Evolutionary conservation across 306 rosid genomes (phyloP).

Genomic region (Quercus cerris): DNA sequence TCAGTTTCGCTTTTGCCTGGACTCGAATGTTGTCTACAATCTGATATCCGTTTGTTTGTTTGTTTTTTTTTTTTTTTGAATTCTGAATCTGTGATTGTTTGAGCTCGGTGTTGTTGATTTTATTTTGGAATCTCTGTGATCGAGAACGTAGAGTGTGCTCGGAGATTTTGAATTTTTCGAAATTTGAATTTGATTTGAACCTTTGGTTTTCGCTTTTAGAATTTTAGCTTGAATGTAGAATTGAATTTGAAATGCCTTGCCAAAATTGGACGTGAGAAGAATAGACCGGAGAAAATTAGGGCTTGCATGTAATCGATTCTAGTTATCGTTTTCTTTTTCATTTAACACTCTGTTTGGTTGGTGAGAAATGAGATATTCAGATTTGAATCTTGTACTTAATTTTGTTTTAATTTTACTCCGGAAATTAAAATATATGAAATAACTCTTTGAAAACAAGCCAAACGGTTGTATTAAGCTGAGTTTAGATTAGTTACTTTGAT

Average conservation of each 20-base stretch:
- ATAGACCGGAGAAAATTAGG: not conserved
- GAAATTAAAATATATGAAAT: no score
- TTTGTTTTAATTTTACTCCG: no score
- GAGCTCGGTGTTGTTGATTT: not conserved
- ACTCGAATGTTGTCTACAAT: not conserved
- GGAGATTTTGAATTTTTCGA: no score
- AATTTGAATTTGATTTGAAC: not conserved
- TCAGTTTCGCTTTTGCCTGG: not conserved
- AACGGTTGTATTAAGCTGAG: not conserved
- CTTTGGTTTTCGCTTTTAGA: not conserved
- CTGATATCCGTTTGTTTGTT: not conserved
- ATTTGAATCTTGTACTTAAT: not conserved
- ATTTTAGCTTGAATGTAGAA: not conserved
- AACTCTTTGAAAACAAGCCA: not conserved
- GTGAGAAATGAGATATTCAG: not conserved
- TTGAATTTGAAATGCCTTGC: not conserved
- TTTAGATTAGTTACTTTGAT: not conserved
- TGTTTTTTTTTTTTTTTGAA: not conserved
- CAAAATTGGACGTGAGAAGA: not conserved
- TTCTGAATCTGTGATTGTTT: not conserved
- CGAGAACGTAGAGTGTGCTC: no score
- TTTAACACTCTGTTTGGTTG: not conserved
- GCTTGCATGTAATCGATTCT: not conserved
- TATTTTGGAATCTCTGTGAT: not conserved
- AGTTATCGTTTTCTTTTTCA: not conserved